These are phyloP conservation scores for Copromyces sp. DNA, from an alignment of 495 filamentous ascomycete genomes.

Conservation along the genomic window DNA sequence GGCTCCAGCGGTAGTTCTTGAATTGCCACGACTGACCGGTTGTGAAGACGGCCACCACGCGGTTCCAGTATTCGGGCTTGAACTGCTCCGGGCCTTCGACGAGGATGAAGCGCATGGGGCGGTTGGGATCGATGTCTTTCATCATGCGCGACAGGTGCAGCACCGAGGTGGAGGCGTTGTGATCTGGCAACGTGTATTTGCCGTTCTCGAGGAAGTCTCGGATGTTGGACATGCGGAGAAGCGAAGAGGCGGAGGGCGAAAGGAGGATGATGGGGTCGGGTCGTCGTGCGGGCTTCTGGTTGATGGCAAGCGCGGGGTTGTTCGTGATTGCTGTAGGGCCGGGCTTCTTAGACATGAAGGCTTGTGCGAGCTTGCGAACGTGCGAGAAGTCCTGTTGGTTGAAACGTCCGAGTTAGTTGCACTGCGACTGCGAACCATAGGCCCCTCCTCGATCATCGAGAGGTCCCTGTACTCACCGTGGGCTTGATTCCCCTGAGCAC, in stretches of 20 bases:
- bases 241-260: constrained; percentile 92
- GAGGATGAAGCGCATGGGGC: constrained; percentile 84
- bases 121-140: constrained; percentile 58
- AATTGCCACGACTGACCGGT: constrained; percentile 99
- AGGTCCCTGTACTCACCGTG: constrained; percentile 47
- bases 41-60: constrained; percentile 94
- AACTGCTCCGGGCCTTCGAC: constrained; percentile 89
- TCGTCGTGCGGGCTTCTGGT: constrained; percentile 46
- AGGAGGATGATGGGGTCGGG: constrained; percentile 95
- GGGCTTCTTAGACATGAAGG: constrained; percentile 61
- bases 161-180: constrained; percentile 58
- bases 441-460: not conserved
- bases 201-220: constrained; percentile 89
- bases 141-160: constrained; percentile 73
- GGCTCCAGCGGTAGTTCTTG: constrained; percentile 93
- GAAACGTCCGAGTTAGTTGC: not conserved
- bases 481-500: constrained; percentile 82
- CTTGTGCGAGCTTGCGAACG: constrained; percentile 74
- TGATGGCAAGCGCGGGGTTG: constrained; percentile 32
- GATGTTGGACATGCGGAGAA: constrained; percentile 95
- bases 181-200: constrained; percentile 67
- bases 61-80: constrained; percentile 94
- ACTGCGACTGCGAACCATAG: not conserved
- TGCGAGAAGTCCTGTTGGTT: constrained; percentile 77
- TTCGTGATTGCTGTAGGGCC: constrained; percentile 24